These are phyloP conservation scores for Arachnopeziza araneosa DNA, from an alignment of 2,329 filamentous ascomycete species.

Conservation along the genomic window DNA sequence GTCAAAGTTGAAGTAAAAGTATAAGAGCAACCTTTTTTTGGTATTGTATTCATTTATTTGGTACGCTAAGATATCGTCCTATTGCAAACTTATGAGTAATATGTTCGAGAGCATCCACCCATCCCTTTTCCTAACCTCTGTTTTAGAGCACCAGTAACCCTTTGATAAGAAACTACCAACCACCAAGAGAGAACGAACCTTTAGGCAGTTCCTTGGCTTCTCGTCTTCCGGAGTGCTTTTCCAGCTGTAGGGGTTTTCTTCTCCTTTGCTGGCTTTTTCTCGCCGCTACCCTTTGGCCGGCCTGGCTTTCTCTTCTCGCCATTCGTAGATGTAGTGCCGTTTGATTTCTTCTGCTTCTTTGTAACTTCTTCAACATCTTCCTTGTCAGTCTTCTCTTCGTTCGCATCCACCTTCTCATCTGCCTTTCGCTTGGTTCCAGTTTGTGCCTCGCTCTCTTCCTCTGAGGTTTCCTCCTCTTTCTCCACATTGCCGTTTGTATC, in stretches of 20 bases:
- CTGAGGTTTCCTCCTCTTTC: constrained; percentile 18
- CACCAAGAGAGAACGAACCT: neutral
- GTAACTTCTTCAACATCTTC: constrained; percentile 6
- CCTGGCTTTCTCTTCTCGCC: constrained; percentile 25
- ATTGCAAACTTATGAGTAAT: neutral
- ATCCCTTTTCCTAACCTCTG: neutral
- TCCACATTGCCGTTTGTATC: constrained; percentile 31
- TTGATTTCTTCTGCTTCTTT: constrained; percentile 13
- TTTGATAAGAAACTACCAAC: neutral
- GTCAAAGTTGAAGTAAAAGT: too few relatives aligned
- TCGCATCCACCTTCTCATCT: constrained; percentile 17
- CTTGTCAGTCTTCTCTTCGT: constrained; percentile 9
- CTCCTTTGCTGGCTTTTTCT: constrained; percentile 24
- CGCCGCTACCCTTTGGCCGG: constrained; percentile 17
- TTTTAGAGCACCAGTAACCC: neutral
- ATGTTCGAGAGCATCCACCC: neutral
- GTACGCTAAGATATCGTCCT: too few relatives aligned
- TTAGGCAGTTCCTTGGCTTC: constrained; percentile 21
- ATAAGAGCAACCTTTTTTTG: too few relatives aligned
- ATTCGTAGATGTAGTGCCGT: constrained; percentile 10
- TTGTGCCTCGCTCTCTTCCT: constrained; percentile 14
- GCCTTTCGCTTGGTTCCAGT: constrained; percentile 26
- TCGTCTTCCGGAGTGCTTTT: constrained; percentile 23
- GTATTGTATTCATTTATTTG: too few relatives aligned
- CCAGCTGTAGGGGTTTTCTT: constrained; percentile 26